Conservation (phyloP, 2,329 filamentous ascomycete genomes). For the Pseudocercospora vitis region DNA sequence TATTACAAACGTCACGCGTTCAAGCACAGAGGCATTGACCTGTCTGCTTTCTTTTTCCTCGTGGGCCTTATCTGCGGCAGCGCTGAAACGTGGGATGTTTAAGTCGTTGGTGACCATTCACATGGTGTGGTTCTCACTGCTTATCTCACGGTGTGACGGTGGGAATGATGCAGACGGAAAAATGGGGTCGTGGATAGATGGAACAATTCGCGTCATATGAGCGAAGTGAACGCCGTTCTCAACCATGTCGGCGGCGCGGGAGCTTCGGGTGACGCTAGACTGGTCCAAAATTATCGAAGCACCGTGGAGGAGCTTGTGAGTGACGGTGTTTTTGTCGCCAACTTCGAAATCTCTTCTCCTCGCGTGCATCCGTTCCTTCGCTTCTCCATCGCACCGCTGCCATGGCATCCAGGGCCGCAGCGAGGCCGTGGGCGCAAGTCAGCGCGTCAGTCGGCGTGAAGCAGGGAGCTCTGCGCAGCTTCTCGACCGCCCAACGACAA, state of each 20-base stretch:
- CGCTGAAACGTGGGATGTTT: slow-evolving; percentile 3
- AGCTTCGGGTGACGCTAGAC: no score
- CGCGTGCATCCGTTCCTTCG: no score
- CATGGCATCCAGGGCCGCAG: slow-evolving; percentile 32
- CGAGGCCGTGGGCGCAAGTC: slow-evolving; percentile 31
- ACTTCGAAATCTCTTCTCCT: no score
- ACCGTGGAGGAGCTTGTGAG: no score
- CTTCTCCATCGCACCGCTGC: slow-evolving; percentile 16
- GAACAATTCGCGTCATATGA: not conserved
- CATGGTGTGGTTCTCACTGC: not conserved
- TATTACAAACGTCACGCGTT: not conserved
- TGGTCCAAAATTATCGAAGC: no score
- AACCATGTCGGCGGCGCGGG: not conserved
- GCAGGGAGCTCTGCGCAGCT: slow-evolving; percentile 25
- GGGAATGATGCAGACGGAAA: not conserved
- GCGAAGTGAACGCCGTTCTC: not conserved
- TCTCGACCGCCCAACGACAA: slow-evolving; percentile 25
- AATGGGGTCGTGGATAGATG: not conserved
- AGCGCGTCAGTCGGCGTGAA: slow-evolving; percentile 28
- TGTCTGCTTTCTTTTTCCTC: not conserved
- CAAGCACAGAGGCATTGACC: not conserved
- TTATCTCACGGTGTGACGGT: not conserved
- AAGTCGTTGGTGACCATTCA: no score
- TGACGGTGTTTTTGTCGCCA: no score
- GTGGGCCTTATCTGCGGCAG: not conserved